Percentiles rank a stretch among this genome's conserved stretches.
phyloP scores from a whole-genome alignment of 768 basidiomycete species.

The Austroboletus eburneus region DNA sequence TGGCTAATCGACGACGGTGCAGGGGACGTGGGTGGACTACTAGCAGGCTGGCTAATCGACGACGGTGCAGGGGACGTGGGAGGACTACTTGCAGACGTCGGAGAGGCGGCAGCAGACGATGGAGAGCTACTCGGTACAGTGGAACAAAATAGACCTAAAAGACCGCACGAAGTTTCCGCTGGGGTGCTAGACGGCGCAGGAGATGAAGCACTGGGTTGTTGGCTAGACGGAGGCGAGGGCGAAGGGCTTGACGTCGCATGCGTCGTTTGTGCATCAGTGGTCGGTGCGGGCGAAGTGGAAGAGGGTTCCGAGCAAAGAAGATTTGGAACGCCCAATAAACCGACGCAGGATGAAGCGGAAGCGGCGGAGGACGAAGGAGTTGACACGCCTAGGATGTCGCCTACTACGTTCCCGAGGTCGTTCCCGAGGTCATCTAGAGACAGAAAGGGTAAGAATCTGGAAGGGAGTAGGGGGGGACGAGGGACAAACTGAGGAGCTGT shows the following conservation, averaged over 20 bases:
- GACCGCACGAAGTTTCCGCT: no score
- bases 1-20: not conserved
- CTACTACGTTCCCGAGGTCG: not conserved
- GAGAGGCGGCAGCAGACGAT: not conserved
- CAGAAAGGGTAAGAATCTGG: not conserved
- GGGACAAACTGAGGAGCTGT: constrained; percentile 11
- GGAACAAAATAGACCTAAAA: no score
- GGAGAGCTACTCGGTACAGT: no score
- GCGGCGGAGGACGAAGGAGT: not conserved
- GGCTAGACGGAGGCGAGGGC: not conserved
- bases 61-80: not conserved
- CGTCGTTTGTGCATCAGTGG: not conserved
- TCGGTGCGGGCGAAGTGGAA: no score
- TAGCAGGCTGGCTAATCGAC: not conserved
- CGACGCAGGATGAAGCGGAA: constrained; percentile 15
- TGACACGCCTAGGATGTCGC: not conserved
- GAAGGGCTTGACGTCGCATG: not conserved
- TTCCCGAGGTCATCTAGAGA: not conserved
- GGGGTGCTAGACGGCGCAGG: no score
- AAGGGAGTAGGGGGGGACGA: not conserved
- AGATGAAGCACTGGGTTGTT: no score
- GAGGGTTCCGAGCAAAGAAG: constrained; percentile 4
- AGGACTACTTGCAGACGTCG: not conserved
- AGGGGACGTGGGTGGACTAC: not conserved
- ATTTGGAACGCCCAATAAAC: constrained; percentile 16